A percentile compares a stretch with the other conserved stretches of the same genome.
These are phyloP conservation scores for Lineolata rhizophorae DNA, from an alignment of 495 filamentous ascomycete genomes.

Conservation along the genomic window DNA sequence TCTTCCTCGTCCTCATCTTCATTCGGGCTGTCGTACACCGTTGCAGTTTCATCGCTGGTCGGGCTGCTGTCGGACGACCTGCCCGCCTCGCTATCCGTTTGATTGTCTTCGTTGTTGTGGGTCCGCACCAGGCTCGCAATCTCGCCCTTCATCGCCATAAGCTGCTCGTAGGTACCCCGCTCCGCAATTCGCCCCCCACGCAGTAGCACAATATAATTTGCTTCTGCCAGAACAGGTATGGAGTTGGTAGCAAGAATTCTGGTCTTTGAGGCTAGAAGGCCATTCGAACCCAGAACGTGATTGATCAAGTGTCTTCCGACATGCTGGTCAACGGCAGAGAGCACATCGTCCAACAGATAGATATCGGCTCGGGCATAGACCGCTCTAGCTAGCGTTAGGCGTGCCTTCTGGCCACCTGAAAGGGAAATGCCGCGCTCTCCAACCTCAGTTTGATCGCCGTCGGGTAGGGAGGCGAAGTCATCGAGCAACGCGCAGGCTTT, in stretches of 20 bases:
- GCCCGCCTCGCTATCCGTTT: conserved; percentile 27
- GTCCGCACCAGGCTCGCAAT: conserved; percentile 71
- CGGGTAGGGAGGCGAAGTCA: conserved; percentile 80
- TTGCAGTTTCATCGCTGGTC: conserved; percentile 31
- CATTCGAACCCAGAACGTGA: conserved; percentile 68
- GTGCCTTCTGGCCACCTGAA: conserved; percentile 90
- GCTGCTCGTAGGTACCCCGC: conserved; percentile 68
- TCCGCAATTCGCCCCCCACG: conserved; percentile 70
- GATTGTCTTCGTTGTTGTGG: conserved; percentile 39
- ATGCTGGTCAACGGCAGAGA: conserved; percentile 95
- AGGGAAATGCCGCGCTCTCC: conserved; percentile 94
- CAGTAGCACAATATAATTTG: conserved; percentile 65
- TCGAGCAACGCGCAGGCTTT: conserved; percentile 83
- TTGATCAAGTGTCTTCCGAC: conserved; percentile 90
- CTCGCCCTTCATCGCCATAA: conserved; percentile 83
- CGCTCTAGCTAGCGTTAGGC: conserved; percentile 81
- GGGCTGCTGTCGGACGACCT: conserved; percentile 25
- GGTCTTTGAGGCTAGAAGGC: conserved; percentile 69
- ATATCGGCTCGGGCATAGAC: conserved; percentile 97
- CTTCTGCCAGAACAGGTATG: conserved; percentile 73
- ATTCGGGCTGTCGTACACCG: conserved; percentile 25
- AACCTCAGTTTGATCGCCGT: conserved; percentile 91
- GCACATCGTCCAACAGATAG: conserved; percentile 80
- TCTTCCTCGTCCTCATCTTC: conserved; percentile 28
- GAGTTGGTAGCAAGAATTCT: conserved; percentile 91